Evolutionary conservation across 2,329 filamentous ascomycete species (phyloP), one percentile per base, ranked within the genome.

Genomic region (Penicillium palitans): DNA sequence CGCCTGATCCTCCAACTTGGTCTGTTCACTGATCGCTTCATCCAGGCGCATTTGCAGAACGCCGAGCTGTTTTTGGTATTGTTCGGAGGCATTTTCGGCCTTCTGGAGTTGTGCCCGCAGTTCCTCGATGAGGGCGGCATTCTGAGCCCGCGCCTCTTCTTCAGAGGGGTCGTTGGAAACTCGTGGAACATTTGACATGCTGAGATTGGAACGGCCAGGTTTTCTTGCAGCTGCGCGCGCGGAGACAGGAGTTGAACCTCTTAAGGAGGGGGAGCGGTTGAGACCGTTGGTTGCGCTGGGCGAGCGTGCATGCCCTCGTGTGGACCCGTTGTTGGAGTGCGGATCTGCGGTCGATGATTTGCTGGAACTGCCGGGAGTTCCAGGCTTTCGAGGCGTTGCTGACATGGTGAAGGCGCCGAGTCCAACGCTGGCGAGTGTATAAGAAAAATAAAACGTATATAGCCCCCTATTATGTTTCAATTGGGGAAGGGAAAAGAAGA

Each of bases 31-130:
- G 58, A 89, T 78, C 46, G 91, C 86, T 66, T 98, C 93, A 71
- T 98, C 92, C 8, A 98, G 83, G 67, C 90, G 87, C 64, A 89
- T 84, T 77, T 96, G 91, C 64, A 98, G 79, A 46, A 96, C 88
- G 59, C 95, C 90, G 55, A 87, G 80, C 78, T 97, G 91, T 75
- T 93, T 93, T 78, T 89, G 87, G 74, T 87, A 89, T 69, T 92
- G 87, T 66, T 95, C 90, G 0, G 89, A 89, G 40, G 85, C 81
- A 50, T 81, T 83, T 76, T 97, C 93, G 24, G 92, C 90, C 74
- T 89, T 90, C 68, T 90, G 85, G 51, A 97, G 81, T 57, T 91
- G 87, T 64, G 91, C 87, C 76, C 91, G 92, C 59, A 97, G 80
- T 64, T 97, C 92, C 63, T 96, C 90, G 58, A 96, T 83, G 57